Base-by-base conservation (phyloP, 495 filamentous ascomycete genomes). In the Polyplosphaeria fusca region DNA sequence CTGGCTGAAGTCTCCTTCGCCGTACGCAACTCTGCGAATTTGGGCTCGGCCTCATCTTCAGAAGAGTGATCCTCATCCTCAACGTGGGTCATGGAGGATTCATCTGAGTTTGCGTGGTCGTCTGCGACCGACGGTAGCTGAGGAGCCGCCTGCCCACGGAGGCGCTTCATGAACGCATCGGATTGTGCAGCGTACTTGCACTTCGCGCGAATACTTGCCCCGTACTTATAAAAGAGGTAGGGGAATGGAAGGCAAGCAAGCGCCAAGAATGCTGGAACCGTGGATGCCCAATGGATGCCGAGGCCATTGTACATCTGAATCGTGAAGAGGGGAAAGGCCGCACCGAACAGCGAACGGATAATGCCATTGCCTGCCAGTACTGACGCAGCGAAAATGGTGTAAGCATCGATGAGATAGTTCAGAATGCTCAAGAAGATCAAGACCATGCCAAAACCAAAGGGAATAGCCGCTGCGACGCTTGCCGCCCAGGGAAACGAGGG, bases 291-390 rank as follows among this genome's bases (percentile, higher is more conserved):
- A 74, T 91, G 61, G 16, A 64, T 45, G 18, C 88, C 88, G 1
- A 95, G 79, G 65, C 82, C 75, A 4, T 74, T 28, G 68, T 88
- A 93, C 85, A 93, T 74, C 25, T 71, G 75, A 0, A 78, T 81
- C 2, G 88, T 92, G 76, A 95, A 93, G 0, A 95, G 76, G 1
- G 89, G 89, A 74, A 95, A 93, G 0, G 80, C 85, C n/a, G 87
- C 85, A 63, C 89, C 89, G 67, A 92, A 90, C 26, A 74, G 47
- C 2, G 79, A 82, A 49, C 82, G 78, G 37, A 92, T 71, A 3
- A 91, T 82, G 14, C 84, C 78, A 70, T 88, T 91, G 28, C 87
- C 87, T 1, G 89, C 89, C 14, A 94, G 73, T 0, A 88, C 88
- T 0, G 84, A 87, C 1, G 89, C 88, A 4, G 88, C 88, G 62